Evolutionary conservation across 441 rosid genomes (phyloP).

Genomic region (Capsella rubella): DNA sequence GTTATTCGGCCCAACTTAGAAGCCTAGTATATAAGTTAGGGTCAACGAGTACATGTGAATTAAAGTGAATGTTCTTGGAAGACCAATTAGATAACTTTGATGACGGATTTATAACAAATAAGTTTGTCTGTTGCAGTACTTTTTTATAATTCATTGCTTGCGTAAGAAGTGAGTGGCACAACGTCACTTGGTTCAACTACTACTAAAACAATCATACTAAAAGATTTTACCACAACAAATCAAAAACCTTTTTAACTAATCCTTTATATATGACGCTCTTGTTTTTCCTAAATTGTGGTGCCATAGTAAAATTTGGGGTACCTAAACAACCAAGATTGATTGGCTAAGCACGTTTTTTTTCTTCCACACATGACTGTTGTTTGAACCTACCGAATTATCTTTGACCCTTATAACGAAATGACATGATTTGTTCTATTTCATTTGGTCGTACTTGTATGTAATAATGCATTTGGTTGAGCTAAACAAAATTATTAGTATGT

Average conservation of each 20-base stretch:
- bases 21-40: not conserved
- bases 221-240: not conserved
- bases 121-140: slow-evolving; percentile 41
- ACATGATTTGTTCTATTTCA: not conserved
- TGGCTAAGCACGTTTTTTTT: slow-evolving; percentile 22
- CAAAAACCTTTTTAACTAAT: not conserved
- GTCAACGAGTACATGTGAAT: slow-evolving; percentile 16
- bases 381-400: slow-evolving; percentile 29
- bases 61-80: not conserved
- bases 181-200: slow-evolving; percentile 40
- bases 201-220: slow-evolving; percentile 25
- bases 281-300: not conserved
- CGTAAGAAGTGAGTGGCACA: slow-evolving; percentile 35
- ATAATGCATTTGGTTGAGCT: slow-evolving; percentile 39
- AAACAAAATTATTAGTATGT: not conserved
- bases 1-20: too few relatives aligned
- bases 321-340: not conserved
- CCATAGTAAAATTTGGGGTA: not conserved
- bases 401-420: slow-evolving; percentile 17
- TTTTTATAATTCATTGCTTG: slow-evolving; percentile 31
- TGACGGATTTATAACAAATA: slow-evolving; percentile 37
- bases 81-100: slow-evolving; percentile 13
- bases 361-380: not conserved
- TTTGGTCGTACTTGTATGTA: slow-evolving; percentile 40
- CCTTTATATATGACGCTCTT: not conserved